These are phyloP conservation scores for Chrysanthemum makinoi DNA, from an alignment of 129 eudicot species.

Conservation along the genomic window DNA sequence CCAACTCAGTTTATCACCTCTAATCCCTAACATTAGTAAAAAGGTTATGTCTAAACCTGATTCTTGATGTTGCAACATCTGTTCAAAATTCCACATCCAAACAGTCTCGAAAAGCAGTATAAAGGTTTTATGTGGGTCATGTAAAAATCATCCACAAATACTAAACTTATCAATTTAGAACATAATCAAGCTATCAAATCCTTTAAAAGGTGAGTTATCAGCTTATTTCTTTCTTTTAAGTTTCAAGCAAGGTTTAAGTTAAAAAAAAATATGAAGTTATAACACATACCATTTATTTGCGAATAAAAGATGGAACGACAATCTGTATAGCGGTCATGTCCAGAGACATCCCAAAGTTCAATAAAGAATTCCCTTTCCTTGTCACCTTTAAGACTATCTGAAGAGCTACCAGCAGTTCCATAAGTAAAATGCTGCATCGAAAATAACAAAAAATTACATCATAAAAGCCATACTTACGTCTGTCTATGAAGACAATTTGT, in stretches of 20 bases:
- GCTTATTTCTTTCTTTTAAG: background rate
- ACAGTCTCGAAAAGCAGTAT: background rate
- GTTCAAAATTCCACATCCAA: background rate
- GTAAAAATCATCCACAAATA: background rate
- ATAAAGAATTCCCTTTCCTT: constrained; percentile 81
- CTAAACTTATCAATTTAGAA: constrained; percentile 13
- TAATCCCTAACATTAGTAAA: constrained; percentile 8
- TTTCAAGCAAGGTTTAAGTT: constrained; percentile 12
- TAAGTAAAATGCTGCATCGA: constrained; percentile 67
- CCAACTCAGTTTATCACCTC: too few relatives aligned
- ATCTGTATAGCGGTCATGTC: constrained; percentile 88
- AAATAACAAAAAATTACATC: constrained; percentile 17
- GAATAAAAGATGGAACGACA: constrained; percentile 97
- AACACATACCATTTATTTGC: constrained; percentile 77
- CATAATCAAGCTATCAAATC: constrained; percentile 15
- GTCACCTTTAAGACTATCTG: constrained; percentile 71
- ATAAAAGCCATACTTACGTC: background rate
- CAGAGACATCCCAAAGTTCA: constrained; percentile 98
- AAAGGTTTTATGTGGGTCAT: background rate
- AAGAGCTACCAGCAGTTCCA: constrained; percentile 78
- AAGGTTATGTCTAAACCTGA: background rate
- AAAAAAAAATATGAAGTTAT: constrained; percentile 8
- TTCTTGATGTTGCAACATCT: background rate
- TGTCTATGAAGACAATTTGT: constrained; percentile 4
- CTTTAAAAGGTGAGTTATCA: background rate